Base-by-base conservation (phyloP, 169 alveolate species). In the Eimeria necatrix region DNA sequence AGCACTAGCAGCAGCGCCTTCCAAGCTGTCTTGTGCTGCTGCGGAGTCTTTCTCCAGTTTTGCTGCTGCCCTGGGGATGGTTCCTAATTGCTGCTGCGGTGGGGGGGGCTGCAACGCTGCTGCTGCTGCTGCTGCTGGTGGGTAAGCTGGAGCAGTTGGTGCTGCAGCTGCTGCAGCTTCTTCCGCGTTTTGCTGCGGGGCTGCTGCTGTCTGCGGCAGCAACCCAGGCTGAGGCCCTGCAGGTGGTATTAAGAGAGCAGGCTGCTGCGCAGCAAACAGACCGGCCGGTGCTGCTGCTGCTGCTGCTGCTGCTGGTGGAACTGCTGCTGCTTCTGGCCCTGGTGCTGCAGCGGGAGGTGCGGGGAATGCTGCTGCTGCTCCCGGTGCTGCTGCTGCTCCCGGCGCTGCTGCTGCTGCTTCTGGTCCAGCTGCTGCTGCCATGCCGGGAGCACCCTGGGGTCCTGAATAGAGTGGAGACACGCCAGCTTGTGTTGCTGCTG, bases 291-390 rank as follows among this genome's bases (percentile, higher is more conserved):
- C 49, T 7, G 68, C 49, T 6, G 46, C 20, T 78, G 10, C 86
- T 76, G 46, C 46, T 32, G 64, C 64, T 76, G 88, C 48, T 48
- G 70, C 46, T 76, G 86, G n/a, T 48, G 68, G 68, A 10, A 18
- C 53, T 73, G 83, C 18, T 7, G 83, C 56, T 24, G 83, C 83
- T 32, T 7, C 53, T 73, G 83, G 4, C 8, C 53, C 52, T 32
- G 70, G 48, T 78, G 88, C 70, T 51, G 88, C 6, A 2, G 64
- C 70, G 5, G 78, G 41, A 26, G 70, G 24, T 59, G 16, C 70
- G 16, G 70, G 70, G 6, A n/a, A 3, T 59, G 78, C 78, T 22
- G 24, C 78, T 49, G 49, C 49, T 51, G 51, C 88, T 49, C 49
- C 22, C 4, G 68, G 60, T 4, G 88, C 71, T 52, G 88, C 20